Evolutionary conservation across 495 filamentous ascomycete genomes (phyloP).

Genomic region (Aspergillus sclerotioniger): DNA sequence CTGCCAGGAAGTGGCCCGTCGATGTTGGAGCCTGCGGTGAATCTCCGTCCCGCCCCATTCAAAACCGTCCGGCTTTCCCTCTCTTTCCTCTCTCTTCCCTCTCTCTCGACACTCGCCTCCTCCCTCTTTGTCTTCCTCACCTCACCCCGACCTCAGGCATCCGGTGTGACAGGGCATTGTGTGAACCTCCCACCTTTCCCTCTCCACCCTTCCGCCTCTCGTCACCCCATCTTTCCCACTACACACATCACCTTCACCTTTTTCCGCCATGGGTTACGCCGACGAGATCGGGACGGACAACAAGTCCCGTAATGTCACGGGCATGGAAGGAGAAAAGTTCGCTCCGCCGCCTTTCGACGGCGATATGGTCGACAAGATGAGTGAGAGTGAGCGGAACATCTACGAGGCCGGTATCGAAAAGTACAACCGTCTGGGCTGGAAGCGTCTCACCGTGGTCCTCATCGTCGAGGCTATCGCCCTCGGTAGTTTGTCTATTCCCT

Average conservation of each 20-base stretch:
- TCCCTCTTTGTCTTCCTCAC: background rate
- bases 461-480: slow-evolving; percentile 66
- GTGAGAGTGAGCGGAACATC: slow-evolving; percentile 24
- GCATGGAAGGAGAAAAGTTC: slow-evolving; percentile 14
- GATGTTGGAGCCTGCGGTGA: background rate
- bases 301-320: slow-evolving; percentile 15
- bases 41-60: background rate
- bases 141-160: background rate
- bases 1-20: no score
- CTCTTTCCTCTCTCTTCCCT: background rate
- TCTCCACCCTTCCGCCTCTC: background rate
- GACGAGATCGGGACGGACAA: slow-evolving; percentile 17
- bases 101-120: background rate
- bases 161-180: background rate
- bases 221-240: slow-evolving; percentile 4
- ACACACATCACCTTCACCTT: background rate
- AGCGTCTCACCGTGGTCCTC: slow-evolving; percentile 40
- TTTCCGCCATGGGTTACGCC: slow-evolving; percentile 13
- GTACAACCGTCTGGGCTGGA: slow-evolving; percentile 38
- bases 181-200: background rate
- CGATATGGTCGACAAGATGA: slow-evolving; percentile 29
- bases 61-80: background rate
- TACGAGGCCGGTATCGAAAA: slow-evolving; percentile 28
- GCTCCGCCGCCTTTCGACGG: slow-evolving; percentile 24
- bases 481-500: slow-evolving; percentile 57